Evolutionary conservation across 2,329 filamentous ascomycete species (phyloP).

Genomic region (Cyphellophora attinorum): DNA sequence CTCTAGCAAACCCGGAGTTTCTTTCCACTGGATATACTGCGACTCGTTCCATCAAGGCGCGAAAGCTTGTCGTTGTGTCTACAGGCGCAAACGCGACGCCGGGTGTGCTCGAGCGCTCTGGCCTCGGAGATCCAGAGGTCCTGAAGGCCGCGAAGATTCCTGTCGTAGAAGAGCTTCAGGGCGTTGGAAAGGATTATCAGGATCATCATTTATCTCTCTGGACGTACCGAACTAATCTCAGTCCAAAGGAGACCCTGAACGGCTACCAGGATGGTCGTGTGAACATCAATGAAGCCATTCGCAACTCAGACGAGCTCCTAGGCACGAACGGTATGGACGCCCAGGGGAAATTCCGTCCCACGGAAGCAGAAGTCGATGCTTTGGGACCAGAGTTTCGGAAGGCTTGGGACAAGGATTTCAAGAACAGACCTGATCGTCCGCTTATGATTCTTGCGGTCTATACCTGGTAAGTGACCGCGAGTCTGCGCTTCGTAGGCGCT

Average conservation of each 20-base stretch:
- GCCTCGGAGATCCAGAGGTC: slow-evolving; percentile 42
- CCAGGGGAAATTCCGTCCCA: slow-evolving; percentile 47
- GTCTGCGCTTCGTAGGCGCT: slow-evolving; percentile 7
- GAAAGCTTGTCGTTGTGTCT: slow-evolving; percentile 47
- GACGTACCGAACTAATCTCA: slow-evolving; percentile 40
- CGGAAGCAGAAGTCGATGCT: slow-evolving; percentile 40
- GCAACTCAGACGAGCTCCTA: slow-evolving; percentile 26
- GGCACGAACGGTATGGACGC: slow-evolving; percentile 52
- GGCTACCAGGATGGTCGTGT: slow-evolving; percentile 40
- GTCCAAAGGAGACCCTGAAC: slow-evolving; percentile 44
- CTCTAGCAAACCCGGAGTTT: slow-evolving; percentile 20
- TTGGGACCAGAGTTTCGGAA: slow-evolving; percentile 45
- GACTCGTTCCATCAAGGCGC: slow-evolving; percentile 33
- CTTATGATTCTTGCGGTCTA: slow-evolving; percentile 18
- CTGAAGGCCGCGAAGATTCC: slow-evolving; percentile 32
- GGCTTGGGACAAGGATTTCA: slow-evolving; percentile 49
- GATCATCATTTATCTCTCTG: slow-evolving; percentile 48
- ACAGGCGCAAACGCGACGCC: slow-evolving; percentile 50
- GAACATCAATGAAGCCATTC: slow-evolving; percentile 25
- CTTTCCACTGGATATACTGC: slow-evolving; percentile 1
- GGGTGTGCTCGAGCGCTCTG: slow-evolving; percentile 50
- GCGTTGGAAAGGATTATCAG: slow-evolving; percentile 40
- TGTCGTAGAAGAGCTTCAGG: slow-evolving; percentile 32
- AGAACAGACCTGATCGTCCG: slow-evolving; percentile 31
- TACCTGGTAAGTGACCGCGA: slow-evolving; percentile 4